Base-by-base conservation (phyloP, 2,329 filamentous ascomycete genomes). In the Dactylella cylindrospora region DNA sequence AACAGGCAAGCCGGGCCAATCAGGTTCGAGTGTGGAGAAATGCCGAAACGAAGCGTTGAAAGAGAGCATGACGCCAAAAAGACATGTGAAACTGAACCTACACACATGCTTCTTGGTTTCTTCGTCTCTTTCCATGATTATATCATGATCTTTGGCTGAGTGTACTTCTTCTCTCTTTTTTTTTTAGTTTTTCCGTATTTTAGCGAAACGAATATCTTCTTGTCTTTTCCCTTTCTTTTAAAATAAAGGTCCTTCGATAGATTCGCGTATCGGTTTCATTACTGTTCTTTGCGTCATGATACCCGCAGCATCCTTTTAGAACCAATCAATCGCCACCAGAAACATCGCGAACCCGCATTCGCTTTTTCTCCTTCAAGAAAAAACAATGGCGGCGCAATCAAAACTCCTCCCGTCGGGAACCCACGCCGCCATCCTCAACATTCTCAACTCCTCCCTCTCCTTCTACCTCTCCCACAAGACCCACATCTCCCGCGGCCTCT, bases 391-490 rank as follows among this genome's bases (percentile, higher is more conserved):
- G 61, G 82, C 76, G 57, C 85, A 85, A 71, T 91, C 88, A 45
- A 91, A 90, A 72, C 75, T 89, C 40, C 76, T 84, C 31, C 69
- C 70, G 15, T 67, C 70, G 32, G 72, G 75, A 35, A 74, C 79
- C 41, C 57, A 62, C 20, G 57, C 57, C 15, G 57, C 82, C 55
- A 71, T 90, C 70, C 82, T 83, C 69, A 77, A 78, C 70, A 74
- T 85, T 68, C 74, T 90, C 70, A 78, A 81, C 62, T 79, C 84
- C 67, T 76, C 94, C 65, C 84, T 85, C 2, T 73, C 78, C 44
- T 79, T 89, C 41, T 95, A 95, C 74, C 78, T 91, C 65, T 79
- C 80, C 65, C 84, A 95, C 74, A 87, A 90, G 68, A 88, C 84
- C 44, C 82, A 82, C 67, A 90, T 95, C 73, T 91, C 88, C 17